Conservation (phyloP, 441 rosid species). For the Erysimum cheiri region DNA sequence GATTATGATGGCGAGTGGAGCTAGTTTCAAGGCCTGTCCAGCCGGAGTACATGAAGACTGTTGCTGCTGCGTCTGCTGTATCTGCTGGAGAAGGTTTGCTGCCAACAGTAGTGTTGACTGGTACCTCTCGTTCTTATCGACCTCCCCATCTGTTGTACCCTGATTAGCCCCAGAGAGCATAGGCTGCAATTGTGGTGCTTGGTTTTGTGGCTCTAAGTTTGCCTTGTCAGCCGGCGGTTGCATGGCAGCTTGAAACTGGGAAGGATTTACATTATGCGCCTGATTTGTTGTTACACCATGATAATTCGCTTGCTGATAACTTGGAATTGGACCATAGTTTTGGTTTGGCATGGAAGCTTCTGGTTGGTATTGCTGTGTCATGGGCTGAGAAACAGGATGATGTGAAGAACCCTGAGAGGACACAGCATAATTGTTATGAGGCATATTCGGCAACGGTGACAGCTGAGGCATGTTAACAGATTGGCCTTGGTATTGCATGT, state of each 20-base stretch:
- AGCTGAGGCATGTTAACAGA: constrained; percentile 57
- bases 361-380: constrained; percentile 64
- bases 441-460: constrained; percentile 54
- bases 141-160: constrained; percentile 64
- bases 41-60: constrained; percentile 54
- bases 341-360: constrained; percentile 55
- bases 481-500: constrained; percentile 62
- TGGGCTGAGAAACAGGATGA: constrained; percentile 56
- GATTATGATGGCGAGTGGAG: constrained; percentile 42
- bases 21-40: constrained; percentile 59
- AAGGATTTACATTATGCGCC: constrained; percentile 53
- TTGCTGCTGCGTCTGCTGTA: constrained; percentile 66
- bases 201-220: constrained; percentile 55
- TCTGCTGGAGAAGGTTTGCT: constrained; percentile 84
- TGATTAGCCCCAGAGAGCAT: constrained; percentile 58
- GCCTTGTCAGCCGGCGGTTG: constrained; percentile 51
- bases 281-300: constrained; percentile 55
- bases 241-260: constrained; percentile 63
- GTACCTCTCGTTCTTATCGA: constrained; percentile 88
- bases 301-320: constrained; percentile 50
- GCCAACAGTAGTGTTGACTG: constrained; percentile 96
- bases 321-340: constrained; percentile 54
- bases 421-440: constrained; percentile 40
- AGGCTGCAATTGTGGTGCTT: constrained; percentile 52
- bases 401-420: constrained; percentile 57